A percentile compares a stretch with the other conserved stretches of the same genome.
Conservation (phyloP, 2,329 filamentous ascomycete genomes). For the Penicillium brasilianum region DNA sequence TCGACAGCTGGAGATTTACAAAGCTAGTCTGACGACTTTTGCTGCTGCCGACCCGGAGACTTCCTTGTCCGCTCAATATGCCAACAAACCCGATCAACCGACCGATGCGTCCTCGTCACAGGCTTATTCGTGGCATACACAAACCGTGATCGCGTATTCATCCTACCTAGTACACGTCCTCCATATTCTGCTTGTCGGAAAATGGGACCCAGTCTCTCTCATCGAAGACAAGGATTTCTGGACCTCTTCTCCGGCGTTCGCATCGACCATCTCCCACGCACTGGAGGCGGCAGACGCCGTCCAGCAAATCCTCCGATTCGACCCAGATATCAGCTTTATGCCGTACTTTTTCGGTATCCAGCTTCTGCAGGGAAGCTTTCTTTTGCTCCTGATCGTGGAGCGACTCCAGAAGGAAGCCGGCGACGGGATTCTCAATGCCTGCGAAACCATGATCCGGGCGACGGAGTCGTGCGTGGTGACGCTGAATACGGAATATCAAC, state of each 20-base stretch:
- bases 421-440: conserved; percentile 83
- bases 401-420: conserved; percentile 85
- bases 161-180: conserved; percentile 93
- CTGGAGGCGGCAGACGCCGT: conserved; percentile 88
- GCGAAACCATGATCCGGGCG: conserved; percentile 88
- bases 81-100: conserved; percentile 62
- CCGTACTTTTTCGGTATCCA: conserved; percentile 97
- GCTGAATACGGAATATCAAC: conserved; percentile 91
- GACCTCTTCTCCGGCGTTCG: conserved; percentile 88
- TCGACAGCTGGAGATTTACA: conserved; percentile 79
- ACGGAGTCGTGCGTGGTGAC: conserved; percentile 94
- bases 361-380: conserved; percentile 85
- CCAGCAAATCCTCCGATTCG: conserved; percentile 83
- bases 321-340: conserved; percentile 93
- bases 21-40: conserved; percentile 67
- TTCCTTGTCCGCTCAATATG: conserved; percentile 56
- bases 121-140: conserved; percentile 65
- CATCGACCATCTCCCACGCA: conserved; percentile 84
- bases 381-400: conserved; percentile 85
- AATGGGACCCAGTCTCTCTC: conserved; percentile 94
- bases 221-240: conserved; percentile 92
- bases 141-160: conserved; percentile 85
- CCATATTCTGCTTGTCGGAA: conserved; percentile 88
- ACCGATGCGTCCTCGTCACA: conserved; percentile 37
- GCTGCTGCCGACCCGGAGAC: conserved; percentile 35